These are phyloP conservation scores for Chalciporus chontae DNA, from an alignment of 768 basidiomycete species.

Conservation along the genomic window DNA sequence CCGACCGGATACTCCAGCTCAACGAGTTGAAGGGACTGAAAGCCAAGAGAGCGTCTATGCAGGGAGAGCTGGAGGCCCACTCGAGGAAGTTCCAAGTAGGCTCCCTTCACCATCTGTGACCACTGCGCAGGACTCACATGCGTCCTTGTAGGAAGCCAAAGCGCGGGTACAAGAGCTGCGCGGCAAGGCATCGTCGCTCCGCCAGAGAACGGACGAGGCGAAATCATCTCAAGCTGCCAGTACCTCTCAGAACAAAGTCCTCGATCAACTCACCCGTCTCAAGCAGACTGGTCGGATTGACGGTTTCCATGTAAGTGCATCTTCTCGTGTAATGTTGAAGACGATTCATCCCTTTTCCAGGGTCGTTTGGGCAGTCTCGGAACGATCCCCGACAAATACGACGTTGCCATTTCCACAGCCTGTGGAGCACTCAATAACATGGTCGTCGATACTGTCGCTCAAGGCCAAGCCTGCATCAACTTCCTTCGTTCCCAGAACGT, in stretches of 20 bases:
- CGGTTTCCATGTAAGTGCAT: constrained; percentile 85
- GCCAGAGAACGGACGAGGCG: constrained; percentile 85
- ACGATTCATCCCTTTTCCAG: constrained; percentile 36
- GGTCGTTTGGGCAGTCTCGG: constrained; percentile 93
- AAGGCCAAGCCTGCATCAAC: constrained; percentile 91
- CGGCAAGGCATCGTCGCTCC: constrained; percentile 55
- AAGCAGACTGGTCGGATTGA: constrained; percentile 75
- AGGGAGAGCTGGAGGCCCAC: constrained; percentile 43
- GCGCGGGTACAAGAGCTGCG: constrained; percentile 44
- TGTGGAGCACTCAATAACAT: constrained; percentile 81
- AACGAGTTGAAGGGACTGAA: constrained; percentile 19
- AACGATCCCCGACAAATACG: constrained; percentile 94
- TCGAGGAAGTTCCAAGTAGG: constrained; percentile 52
- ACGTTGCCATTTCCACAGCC: constrained; percentile 92
- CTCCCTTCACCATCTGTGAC: background rate
- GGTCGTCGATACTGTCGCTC: constrained; percentile 87
- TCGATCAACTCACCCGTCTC: constrained; percentile 76
- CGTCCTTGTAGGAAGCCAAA: constrained; percentile 32
- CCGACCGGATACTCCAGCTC: constrained; percentile 11
- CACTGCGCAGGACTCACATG: background rate
- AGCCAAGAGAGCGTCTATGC: constrained; percentile 18
- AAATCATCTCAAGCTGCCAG: constrained; percentile 82
- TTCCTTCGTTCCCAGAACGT: constrained; percentile 86
- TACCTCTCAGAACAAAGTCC: constrained; percentile 79
- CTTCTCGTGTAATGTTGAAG: background rate